Evolutionary conservation across 805 yeast genomes (phyloP).

Genomic region (Sugiyamaella smithiae): DNA sequence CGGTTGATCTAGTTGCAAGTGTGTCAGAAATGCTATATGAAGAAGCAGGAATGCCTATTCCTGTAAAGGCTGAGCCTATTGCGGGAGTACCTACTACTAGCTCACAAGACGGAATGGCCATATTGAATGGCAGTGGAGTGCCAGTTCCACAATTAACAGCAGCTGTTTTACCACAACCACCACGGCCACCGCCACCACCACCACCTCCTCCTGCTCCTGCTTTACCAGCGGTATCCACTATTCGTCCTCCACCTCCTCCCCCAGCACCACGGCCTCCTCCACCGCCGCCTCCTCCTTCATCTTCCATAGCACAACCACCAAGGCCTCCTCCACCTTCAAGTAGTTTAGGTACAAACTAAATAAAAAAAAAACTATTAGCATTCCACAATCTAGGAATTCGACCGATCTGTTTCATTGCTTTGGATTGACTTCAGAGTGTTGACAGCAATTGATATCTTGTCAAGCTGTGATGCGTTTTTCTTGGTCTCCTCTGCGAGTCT

Average conservation of each 20-base stretch:
- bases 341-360: too few species aligned
- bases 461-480: not conserved
- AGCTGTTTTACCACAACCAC: slow-evolving; percentile 12
- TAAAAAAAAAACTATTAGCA: too few species aligned
- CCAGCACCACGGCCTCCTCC: slow-evolving; percentile 13
- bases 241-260: slow-evolving; percentile 8
- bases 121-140: too few species aligned
- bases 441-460: not conserved
- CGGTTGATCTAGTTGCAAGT: slow-evolving; percentile 29
- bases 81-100: not conserved
- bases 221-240: slow-evolving; percentile 11
- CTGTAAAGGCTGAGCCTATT: too few species aligned
- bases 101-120: too few species aligned
- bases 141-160: slow-evolving; percentile 9
- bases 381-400: too few species aligned
- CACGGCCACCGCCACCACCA: slow-evolving; percentile 14
- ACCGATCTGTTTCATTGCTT: too few species aligned
- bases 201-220: slow-evolving; percentile 22
- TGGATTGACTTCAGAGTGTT: too few species aligned
- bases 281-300: slow-evolving; percentile 21
- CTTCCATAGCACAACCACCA: slow-evolving; percentile 12
- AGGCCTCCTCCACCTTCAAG: slow-evolving; percentile 8
- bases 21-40: slow-evolving; percentile 26
- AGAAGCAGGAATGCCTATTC: slow-evolving; percentile 3
- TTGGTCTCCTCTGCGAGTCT: not conserved